A percentile compares a stretch with the other conserved stretches of the same genome.
Conservation (phyloP, 352 stramenopile species). For the Phytophthora fragariae region DNA sequence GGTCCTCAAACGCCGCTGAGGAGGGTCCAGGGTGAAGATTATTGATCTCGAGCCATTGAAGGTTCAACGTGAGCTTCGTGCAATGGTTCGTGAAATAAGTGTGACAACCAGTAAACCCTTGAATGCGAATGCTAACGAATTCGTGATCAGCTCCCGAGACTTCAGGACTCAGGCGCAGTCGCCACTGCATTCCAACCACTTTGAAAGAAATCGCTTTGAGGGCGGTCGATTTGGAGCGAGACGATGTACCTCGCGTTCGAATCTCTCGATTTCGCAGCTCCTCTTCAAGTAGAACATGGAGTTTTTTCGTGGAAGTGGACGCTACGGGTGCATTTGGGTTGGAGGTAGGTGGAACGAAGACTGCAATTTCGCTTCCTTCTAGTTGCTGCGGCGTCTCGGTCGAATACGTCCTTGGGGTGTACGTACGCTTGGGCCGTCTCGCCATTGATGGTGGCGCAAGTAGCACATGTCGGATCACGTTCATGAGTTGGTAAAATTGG, state of each 20-base stretch:
- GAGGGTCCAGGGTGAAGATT: conserved; percentile 79
- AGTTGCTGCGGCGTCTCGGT: conserved; percentile 19
- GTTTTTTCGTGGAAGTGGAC: conserved; percentile 56
- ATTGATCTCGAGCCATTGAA: conserved; percentile 86
- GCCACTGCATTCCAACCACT: conserved; percentile 60
- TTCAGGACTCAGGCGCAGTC: conserved; percentile 69
- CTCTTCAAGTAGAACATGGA: conserved; percentile 68
- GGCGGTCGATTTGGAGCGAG: conserved; percentile 32
- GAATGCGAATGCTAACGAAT: conserved; percentile 76
- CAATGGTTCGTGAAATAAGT: conserved; percentile 76
- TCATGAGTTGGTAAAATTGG: conserved; percentile 87
- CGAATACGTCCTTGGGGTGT: conserved; percentile 20
- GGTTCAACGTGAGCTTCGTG: conserved; percentile 78
- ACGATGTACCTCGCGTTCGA: conserved; percentile 49
- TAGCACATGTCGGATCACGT: conserved; percentile 77
- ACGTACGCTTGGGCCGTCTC: conserved; percentile 39
- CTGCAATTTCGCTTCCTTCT: conserved; percentile 41
- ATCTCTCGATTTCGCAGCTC: conserved; percentile 71
- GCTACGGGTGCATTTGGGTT: conserved; percentile 12
- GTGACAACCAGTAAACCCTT: conserved; percentile 69
- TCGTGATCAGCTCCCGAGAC: conserved; percentile 64
- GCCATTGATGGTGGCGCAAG: conserved; percentile 65
- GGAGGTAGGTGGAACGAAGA: conserved; percentile 38
- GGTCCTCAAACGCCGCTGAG: conserved; percentile 80
- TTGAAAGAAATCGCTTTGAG: conserved; percentile 82